phyloP scores from a whole-genome alignment of 202 grass and related monocot species.

The Dendrocalamus latiflorus region DNA sequence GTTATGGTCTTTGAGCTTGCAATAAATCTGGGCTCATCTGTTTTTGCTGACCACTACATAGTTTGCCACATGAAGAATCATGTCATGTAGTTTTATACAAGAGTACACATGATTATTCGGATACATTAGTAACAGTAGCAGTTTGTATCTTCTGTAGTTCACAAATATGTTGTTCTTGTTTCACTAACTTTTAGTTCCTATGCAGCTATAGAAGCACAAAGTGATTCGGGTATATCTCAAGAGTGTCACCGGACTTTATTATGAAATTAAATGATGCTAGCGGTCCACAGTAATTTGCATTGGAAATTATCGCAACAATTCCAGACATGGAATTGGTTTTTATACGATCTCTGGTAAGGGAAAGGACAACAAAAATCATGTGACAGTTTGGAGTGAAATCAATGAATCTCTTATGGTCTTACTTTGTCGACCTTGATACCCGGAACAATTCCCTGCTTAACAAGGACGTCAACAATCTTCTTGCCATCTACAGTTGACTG shows the following conservation, averaged over 20 bases:
- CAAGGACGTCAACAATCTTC: constrained; percentile 90
- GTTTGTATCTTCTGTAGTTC: not conserved
- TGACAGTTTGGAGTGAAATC: constrained; percentile 8
- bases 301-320: too few species aligned
- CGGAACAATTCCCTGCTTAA: constrained; percentile 65
- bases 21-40: not conserved
- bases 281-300: not conserved
- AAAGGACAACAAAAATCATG: not conserved
- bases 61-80: not conserved
- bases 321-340: not conserved
- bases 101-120: not conserved
- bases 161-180: not conserved
- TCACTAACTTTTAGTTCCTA: not conserved
- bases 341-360: not conserved
- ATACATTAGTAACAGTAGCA: not conserved
- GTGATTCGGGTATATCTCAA: not conserved
- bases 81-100: not conserved
- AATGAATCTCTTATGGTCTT: not conserved
- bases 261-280: not conserved
- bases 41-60: not conserved
- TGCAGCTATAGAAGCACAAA: not conserved
- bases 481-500: constrained; percentile 89
- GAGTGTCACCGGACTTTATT: not conserved
- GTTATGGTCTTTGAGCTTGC: not conserved
- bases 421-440: constrained; percentile 99